Percentiles rank a stretch among this genome's conserved stretches.
These are phyloP conservation scores for Hyphochytrium catenoides DNA, from an alignment of 352 stramenopile species.

Conservation along the genomic window DNA sequence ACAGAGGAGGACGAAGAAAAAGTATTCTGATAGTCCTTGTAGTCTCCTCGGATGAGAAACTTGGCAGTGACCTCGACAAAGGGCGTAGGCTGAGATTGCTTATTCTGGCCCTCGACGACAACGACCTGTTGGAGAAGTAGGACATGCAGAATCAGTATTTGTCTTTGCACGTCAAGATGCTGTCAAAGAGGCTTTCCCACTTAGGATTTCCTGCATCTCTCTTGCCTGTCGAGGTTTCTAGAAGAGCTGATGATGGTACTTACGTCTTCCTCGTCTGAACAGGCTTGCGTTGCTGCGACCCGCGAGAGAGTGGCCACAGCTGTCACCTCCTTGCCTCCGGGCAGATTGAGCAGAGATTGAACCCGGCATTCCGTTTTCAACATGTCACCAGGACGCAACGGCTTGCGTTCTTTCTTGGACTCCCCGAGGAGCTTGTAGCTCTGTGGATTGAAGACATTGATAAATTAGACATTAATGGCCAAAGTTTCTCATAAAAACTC, in stretches of 20 bases:
- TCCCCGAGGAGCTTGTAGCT: constrained; percentile 36
- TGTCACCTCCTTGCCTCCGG: constrained; percentile 47
- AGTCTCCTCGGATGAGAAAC: constrained; percentile 55
- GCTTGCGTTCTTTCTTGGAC: constrained; percentile 6
- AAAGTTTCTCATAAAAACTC: too few species aligned
- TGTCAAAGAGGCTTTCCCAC: too few species aligned
- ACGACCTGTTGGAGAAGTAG: too few species aligned
- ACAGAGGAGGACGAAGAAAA: constrained; percentile 27
- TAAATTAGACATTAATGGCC: too few species aligned
- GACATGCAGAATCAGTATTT: too few species aligned
- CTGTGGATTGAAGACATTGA: too few species aligned
- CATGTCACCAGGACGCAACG: constrained; percentile 33
- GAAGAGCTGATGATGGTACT: too few species aligned
- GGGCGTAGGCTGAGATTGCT: constrained; percentile 27
- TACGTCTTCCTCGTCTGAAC: not conserved
- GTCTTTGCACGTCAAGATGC: too few species aligned
- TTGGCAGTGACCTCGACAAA: constrained; percentile 45
- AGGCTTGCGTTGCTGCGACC: not conserved
- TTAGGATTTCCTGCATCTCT: too few species aligned
- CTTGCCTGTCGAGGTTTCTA: too few species aligned
- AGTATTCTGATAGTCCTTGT: constrained; percentile 37
- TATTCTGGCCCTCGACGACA: constrained; percentile 19
- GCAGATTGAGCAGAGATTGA: constrained; percentile 35
- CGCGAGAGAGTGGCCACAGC: constrained; percentile 15
- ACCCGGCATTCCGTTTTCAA: constrained; percentile 43